A percentile compares a stretch with the other conserved stretches of the same genome.
Conservation (phyloP, 805 yeast genomes). For the Ascoidea rubescens region DNA sequence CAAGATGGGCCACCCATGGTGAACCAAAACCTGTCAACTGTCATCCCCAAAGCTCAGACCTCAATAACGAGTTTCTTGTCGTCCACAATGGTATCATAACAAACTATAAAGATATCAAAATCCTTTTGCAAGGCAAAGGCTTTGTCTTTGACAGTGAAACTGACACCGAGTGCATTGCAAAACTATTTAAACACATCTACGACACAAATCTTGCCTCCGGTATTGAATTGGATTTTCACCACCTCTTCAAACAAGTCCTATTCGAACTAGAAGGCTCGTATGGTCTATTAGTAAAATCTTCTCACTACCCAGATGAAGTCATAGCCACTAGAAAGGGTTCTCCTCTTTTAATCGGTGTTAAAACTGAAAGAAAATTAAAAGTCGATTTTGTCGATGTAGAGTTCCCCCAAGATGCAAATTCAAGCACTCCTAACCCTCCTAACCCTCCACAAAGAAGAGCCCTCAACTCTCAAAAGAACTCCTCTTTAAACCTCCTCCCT, state of each 20-base stretch:
- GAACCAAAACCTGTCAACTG: slow-evolving; percentile 76
- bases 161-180: slow-evolving; percentile 97
- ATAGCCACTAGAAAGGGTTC: slow-evolving; percentile 98
- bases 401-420: slow-evolving; percentile 53
- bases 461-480: slow-evolving; percentile 9
- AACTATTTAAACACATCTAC: slow-evolving; percentile 80
- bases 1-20: slow-evolving; percentile 99
- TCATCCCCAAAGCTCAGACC: slow-evolving; percentile 92
- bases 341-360: slow-evolving; percentile 93
- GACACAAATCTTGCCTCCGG: slow-evolving; percentile 65
- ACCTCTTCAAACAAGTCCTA: slow-evolving; percentile 83
- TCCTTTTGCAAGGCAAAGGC: slow-evolving; percentile 70
- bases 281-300: slow-evolving; percentile 85
- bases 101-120: slow-evolving; percentile 82
- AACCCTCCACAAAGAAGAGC: neutral
- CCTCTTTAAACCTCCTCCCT: slow-evolving; percentile 21
- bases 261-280: slow-evolving; percentile 95
- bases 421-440: neutral
- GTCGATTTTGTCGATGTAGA: slow-evolving; percentile 98
- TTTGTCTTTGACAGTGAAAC: slow-evolving; percentile 80
- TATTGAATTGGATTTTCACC: slow-evolving; percentile 72
- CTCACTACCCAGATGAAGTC: slow-evolving; percentile 89
- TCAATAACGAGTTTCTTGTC: slow-evolving; percentile 67
- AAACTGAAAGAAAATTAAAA: slow-evolving; percentile 86
- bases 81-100: slow-evolving; percentile 99